Conservation (phyloP, 2,329 filamentous ascomycete genomes). For the Botrytis cinerea region DNA sequence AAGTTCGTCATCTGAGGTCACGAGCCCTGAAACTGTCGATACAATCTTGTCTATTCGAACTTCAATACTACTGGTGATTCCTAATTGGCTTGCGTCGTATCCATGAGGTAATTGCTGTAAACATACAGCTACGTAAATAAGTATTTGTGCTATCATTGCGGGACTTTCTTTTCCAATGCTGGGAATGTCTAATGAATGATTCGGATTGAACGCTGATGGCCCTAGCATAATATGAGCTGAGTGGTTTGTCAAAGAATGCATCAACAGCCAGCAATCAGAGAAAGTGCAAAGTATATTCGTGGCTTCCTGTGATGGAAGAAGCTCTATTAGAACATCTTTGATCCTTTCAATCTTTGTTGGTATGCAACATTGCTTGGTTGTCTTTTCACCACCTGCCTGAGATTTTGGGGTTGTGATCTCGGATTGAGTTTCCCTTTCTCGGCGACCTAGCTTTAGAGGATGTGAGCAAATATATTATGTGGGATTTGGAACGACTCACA, state of each 20-base stretch:
- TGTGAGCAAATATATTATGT: conserved; percentile 3
- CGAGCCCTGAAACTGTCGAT: conserved; percentile 37
- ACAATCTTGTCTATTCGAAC: conserved; percentile 37
- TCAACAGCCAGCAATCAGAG: conserved; percentile 36
- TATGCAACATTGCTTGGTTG: conserved; percentile 28
- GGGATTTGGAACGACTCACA: conserved; percentile 29
- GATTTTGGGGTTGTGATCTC: conserved; percentile 33
- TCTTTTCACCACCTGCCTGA: conserved; percentile 21
- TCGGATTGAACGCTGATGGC: conserved; percentile 10
- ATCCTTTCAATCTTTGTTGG: conserved; percentile 36
- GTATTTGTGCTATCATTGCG: conserved; percentile 34
- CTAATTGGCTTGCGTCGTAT: conserved; percentile 34
- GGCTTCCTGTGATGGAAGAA: conserved; percentile 39
- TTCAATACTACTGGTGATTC: conserved; percentile 31
- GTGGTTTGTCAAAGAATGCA: conserved; percentile 32
- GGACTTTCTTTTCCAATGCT: conserved; percentile 34
- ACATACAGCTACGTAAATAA: conserved; percentile 38
- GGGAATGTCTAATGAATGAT: conserved; percentile 32
- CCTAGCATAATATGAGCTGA: conserved; percentile 16
- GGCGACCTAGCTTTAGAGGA: conserved; percentile 34
- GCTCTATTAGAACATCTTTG: conserved; percentile 35
- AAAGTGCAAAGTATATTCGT: conserved; percentile 33
- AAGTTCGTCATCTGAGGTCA: conserved; percentile 52
- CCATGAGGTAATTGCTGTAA: conserved; percentile 37
- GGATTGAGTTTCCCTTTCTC: conserved; percentile 28